These are phyloP conservation scores for Debaryomyces nepalensis DNA, from an alignment of 1,139 yeast genomes.

Conservation along the genomic window DNA sequence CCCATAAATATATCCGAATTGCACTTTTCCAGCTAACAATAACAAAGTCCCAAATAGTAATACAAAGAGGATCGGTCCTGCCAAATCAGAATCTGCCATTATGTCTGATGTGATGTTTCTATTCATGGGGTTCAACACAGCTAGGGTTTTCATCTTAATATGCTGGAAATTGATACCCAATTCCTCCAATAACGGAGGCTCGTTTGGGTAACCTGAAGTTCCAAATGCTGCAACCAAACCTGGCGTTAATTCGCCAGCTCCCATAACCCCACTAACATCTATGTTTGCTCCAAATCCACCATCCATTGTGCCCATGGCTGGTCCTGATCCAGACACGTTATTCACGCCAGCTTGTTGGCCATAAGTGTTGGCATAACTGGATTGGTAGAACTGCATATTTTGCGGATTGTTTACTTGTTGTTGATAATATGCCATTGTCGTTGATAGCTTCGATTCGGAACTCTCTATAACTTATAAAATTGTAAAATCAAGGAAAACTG, in stretches of 20 bases:
- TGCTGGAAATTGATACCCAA: conserved; percentile 91
- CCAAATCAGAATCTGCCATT: conserved; percentile 89
- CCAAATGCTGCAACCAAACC: conserved; percentile 94
- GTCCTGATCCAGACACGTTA: conserved; percentile 15
- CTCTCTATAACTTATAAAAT: neutral
- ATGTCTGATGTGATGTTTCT: conserved; percentile 67
- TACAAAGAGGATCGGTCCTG: conserved; percentile 93
- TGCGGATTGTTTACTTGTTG: conserved; percentile 41
- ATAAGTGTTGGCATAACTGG: conserved; percentile 40
- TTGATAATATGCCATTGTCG: conserved; percentile 46
- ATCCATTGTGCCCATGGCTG: conserved; percentile 45
- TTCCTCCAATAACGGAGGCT: conserved; percentile 90
- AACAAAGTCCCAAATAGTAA: conserved; percentile 85
- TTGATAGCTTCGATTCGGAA: neutral
- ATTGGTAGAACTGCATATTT: conserved; percentile 52
- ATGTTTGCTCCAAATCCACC: conserved; percentile 41
- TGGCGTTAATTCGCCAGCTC: conserved; percentile 61
- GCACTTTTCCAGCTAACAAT: conserved; percentile 87
- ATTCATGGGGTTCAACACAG: conserved; percentile 81
- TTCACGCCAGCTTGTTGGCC: conserved; percentile 27
- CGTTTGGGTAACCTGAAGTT: conserved; percentile 91
- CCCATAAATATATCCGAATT: conserved; percentile 96
- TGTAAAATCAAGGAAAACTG: neutral
- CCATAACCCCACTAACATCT: conserved; percentile 55
- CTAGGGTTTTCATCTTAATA: conserved; percentile 81